Conservation (phyloP, 345 rosid genomes). For the Excoecaria agallocha region DNA sequence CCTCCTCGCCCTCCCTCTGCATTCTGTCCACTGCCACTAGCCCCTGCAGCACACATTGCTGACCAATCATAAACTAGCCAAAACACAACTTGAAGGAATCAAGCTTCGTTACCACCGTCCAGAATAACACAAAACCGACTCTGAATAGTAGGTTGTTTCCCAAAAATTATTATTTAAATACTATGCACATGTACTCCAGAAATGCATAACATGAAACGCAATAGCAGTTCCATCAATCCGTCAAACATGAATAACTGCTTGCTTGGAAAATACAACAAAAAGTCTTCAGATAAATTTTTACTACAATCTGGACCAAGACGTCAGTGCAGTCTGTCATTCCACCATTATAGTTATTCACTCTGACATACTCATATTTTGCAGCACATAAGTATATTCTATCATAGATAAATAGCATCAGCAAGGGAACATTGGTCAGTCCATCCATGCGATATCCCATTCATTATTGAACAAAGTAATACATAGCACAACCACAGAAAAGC, state of each 20-base stretch:
- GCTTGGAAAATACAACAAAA: not conserved
- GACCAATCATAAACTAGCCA: not conserved
- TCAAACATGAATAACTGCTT: not conserved
- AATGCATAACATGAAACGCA: too few species aligned
- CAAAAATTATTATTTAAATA: too few species aligned
- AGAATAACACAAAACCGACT: not conserved
- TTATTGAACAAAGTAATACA: not conserved
- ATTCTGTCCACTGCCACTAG: slow-evolving; percentile 23
- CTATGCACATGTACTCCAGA: not conserved
- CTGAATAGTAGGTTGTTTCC: too few species aligned
- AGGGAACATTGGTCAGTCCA: not conserved
- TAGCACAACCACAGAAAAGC: not conserved
- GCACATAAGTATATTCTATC: not conserved
- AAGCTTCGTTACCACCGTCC: not conserved
- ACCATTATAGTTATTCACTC: not conserved
- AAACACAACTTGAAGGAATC: not conserved
- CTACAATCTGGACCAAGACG: not conserved
- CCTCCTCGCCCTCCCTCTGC: slow-evolving; percentile 32
- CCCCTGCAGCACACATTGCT: slow-evolving; percentile 14
- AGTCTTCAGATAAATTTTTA: too few species aligned
- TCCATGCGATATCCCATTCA: not conserved
- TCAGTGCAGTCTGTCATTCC: not conserved
- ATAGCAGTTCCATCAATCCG: too few species aligned
- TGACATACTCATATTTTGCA: not conserved
- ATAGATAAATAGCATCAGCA: not conserved